Conservation (phyloP, 1,139 yeast genomes). For the Yamadazyma jaroonii region DNA sequence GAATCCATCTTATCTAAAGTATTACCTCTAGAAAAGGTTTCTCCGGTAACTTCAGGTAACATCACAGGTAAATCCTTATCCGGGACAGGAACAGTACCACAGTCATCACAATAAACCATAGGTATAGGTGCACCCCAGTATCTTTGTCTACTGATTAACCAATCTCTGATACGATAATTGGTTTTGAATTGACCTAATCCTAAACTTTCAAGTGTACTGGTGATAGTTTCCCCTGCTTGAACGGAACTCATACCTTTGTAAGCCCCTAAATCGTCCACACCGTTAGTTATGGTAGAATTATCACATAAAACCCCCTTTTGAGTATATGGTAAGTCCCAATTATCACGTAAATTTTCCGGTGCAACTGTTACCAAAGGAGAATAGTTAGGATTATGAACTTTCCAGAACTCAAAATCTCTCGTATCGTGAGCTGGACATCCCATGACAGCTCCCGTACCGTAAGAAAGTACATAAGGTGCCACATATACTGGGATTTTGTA, state of each 20-base stretch:
- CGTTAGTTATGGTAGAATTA: conserved; percentile 20
- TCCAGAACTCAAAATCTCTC: conserved; percentile 83
- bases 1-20: conserved; percentile 67
- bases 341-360: conserved; percentile 18
- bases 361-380: conserved; percentile 46
- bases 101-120: conserved; percentile 74
- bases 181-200: conserved; percentile 47
- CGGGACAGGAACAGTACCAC: conserved; percentile 92
- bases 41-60: conserved; percentile 55
- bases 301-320: conserved; percentile 55
- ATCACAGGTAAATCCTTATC: conserved; percentile 78
- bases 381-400: conserved; percentile 48
- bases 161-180: conserved; percentile 75
- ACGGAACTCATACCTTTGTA: conserved; percentile 47
- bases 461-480: conserved; percentile 85
- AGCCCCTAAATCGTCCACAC: conserved; percentile 39
- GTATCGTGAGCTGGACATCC: conserved; percentile 95
- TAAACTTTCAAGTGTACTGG: conserved; percentile 34
- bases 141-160: conserved; percentile 92
- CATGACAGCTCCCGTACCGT: conserved; percentile 95
- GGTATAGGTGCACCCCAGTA: conserved; percentile 99
- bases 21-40: conserved; percentile 54
- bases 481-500: conserved; percentile 68
- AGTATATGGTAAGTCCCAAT: conserved; percentile 39
- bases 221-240: conserved; percentile 53